Evolutionary conservation across 305 asterid species (phyloP), one percentile per base, ranked within the genome.

Genomic region (Fraxinus sp.): DNA sequence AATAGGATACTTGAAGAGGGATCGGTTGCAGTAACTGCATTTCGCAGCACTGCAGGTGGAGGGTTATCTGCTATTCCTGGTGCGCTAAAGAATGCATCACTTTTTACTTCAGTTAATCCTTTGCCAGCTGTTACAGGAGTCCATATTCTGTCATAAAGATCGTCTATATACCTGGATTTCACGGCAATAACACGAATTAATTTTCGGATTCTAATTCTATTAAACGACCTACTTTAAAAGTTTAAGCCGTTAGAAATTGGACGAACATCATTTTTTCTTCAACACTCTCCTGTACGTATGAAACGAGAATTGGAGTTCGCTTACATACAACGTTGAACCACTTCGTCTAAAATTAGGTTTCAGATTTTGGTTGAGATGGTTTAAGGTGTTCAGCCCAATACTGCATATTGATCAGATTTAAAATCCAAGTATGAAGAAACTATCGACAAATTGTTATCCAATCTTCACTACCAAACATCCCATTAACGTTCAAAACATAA

Each of bases 61-160:
- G 97, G 82, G 13, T 11, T 35, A 18, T 88, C 89, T 13, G 1
- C 52, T 5, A n/a, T 32, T 0, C 10, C 5, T 6, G 28, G 20
- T 44, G 2, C 16, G 36, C 80, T 83, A 11, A 77, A 32, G 0
- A 39, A 0, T 14, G 90, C 88, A 9, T 80, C 79, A 4, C 79
- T 66, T 0, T 78, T 7, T 3, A 89, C 75, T 7, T 39, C 33
- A 16, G 55, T 32, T n/a, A 79, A 7, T 5, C 89, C 92, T 3
- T 30, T 39, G 0, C 86, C 83, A 14, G 46, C 75, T 1, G 6
- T 0, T 1, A 2, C 85, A 0, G 92, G 92, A 2, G 0, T 24
- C 98, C 98, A 94, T 84, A 93, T 75, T 79, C 98, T 84, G 83
- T 89, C 98, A 49, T 94, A 94, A 0, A 22, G 39, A 76, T 94